Evolutionary conservation across 352 stramenopile species (phyloP), one percentile per base, ranked within the genome.

Genomic region (Pythium monospermum): DNA sequence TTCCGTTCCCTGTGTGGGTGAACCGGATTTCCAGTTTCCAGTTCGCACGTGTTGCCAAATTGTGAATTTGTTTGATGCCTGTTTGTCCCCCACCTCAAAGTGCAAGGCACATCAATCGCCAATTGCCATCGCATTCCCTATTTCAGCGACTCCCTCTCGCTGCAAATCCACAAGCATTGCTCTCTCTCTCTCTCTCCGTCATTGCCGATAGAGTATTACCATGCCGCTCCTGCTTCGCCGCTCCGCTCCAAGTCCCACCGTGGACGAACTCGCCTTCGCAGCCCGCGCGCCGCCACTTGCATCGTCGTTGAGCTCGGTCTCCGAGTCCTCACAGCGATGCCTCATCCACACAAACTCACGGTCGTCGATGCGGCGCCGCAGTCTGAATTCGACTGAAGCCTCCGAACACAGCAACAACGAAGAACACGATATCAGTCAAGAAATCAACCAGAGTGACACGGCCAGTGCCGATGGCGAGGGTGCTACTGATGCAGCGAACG

Each of bases 151-250:
- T n/a, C n/a, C n/a, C n/a, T n/a, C n/a, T n/a, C n/a, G n/a, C n/a
- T n/a, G n/a, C n/a, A n/a, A n/a, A n/a, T n/a, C n/a, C n/a, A n/a
- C n/a, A n/a, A n/a, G n/a, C n/a, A n/a, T n/a, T n/a, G n/a, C n/a
- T n/a, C n/a, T n/a, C n/a, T n/a, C n/a, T n/a, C n/a, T n/a, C n/a
- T n/a, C n/a, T n/a, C n/a, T n/a, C n/a, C n/a, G n/a, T n/a, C n/a
- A n/a, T n/a, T n/a, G n/a, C n/a, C n/a, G n/a, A n/a, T n/a, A n/a
- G n/a, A n/a, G n/a, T n/a, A n/a, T n/a, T n/a, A n/a, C n/a, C n/a
- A 92, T 92, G 81, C 81, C 81, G 59, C 66, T 85, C 23, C 68
- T 92, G 8, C 48, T 92, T 44, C 75, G 81, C 42, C 61, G 71
- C 33, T 68, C 74, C 19, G 81, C 81, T 19, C 78, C 81, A 10